Base-by-base conservation (phyloP, 768 basidiomycete genomes). In the Tulasnella sp. region DNA sequence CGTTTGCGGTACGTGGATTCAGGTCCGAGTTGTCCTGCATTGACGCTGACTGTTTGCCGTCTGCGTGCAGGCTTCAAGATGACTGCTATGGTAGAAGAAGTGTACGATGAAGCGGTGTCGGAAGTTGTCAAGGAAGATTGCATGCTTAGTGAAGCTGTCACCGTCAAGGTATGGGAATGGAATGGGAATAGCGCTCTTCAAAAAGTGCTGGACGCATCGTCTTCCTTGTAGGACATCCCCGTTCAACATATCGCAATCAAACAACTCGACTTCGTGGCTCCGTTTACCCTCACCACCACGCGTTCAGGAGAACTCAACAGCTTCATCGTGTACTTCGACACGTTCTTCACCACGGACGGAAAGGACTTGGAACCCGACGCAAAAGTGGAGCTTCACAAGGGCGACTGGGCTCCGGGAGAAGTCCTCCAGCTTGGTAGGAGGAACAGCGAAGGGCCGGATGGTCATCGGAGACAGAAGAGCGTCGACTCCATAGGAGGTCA, bases 241-340 rank as follows among this genome's bases (percentile, higher is more conserved):
- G 83, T 95, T 42, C 82, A 83, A 72, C 83, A 84, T 2, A 84
- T 91, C 70, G 87, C 88, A 0, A 65, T 87, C 44, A 85, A 86
- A 32, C 89, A 93, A 71, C 88, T 96, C 47, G 88, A 93, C 75
- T 98, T 98, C 80, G 80, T 86, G 5, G 85, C 92, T 0, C 78
- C 89, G 0, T 98, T 98, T 82, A 83, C 82, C 1, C 85, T 98
- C n/a, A 79, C 83, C n/a, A 87, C 89, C 5, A 71, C 76, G 0
- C 77, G 77, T 39, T 77, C 77, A 1, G 85, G 74, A 85, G 87
- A 39, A 86, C 85, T 91, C 52, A 88, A 88, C 77, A 84, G 91
- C 6, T 88, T 98, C 81, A 84, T 97, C 32, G 87, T 95, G 19
- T 96, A 96, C 81, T 98, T 98, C 77, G 96, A 98, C 81, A 90